A percentile compares a stretch with the other conserved stretches of the same genome.
phyloP scores from a whole-genome alignment of 306 rosid genomes.

The peach (Prunus persica) region Prunus_persica_NCBIv2 NC_034009.1:29422501-29423000 shows the following conservation, averaged over 20 bases:
- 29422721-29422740: background rate
- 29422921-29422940: no score
- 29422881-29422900: background rate
- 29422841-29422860: background rate
- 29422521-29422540: conserved; percentile 6
- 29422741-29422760: background rate
- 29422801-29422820: background rate
- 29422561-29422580: background rate
- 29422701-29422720: background rate
- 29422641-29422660: background rate
- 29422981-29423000: no score
- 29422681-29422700: background rate
- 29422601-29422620: background rate
- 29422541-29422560: background rate
- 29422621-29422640: conserved; percentile 6
- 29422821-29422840: background rate
- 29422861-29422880: background rate
- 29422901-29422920: no score
- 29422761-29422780: background rate
- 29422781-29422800: background rate
- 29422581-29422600: background rate
- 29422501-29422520: conserved; percentile 1
- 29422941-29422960: background rate
- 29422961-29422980: no score
- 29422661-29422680: background rate